Base-by-base conservation (phyloP, 75 land plant genomes). In the Larix kaempferi region DNA sequence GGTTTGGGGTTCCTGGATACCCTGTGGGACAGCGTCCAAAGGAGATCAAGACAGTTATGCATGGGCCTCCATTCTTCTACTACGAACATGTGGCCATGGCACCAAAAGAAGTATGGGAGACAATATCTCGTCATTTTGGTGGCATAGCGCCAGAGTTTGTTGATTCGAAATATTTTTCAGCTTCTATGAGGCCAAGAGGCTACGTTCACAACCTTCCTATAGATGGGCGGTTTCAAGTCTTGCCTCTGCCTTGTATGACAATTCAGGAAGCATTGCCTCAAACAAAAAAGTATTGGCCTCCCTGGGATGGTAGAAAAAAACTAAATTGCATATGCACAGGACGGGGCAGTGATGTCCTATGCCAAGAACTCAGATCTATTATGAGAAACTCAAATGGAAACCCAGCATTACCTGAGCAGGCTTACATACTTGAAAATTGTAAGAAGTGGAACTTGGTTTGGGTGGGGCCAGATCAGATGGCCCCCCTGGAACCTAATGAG, bases 31-130 rank as follows among this genome's bases (percentile, higher is more conserved):
- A 52, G 5, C 56, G 54, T 52, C 54, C 80, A 44, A 73, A 37
- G 35, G 25, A 79, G 25, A 19, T 79, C 6, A 78, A 73, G 16
- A 26, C 39, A 6, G 37, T 54, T 52, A 59, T 80, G 49, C 17
- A 39, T 12, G 94, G 98, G 25, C 93, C 92, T 33, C 96, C 96
- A 6, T 94, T 78, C 59, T 94, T 94, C 67, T 94, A 88, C 69
- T 94, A 83, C 80, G 97, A 94, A 59, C 90, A 94, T 79, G 94
- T 94, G n/a, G 91, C 94, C 1, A 77, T 86, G 63, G 87, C 89
- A 57, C 94, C 96, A 8, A 88, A 88, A 54, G 96, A 89, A 5
- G 88, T 86, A 26, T 92, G 96, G 96, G 55, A 76, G 54, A 90
- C 88, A 3, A 90, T 92, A 17, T 83, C 89, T 0, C 60, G 92